Base-by-base conservation (phyloP, 257 asterid species). In the Solanum tarapatanum region DNA sequence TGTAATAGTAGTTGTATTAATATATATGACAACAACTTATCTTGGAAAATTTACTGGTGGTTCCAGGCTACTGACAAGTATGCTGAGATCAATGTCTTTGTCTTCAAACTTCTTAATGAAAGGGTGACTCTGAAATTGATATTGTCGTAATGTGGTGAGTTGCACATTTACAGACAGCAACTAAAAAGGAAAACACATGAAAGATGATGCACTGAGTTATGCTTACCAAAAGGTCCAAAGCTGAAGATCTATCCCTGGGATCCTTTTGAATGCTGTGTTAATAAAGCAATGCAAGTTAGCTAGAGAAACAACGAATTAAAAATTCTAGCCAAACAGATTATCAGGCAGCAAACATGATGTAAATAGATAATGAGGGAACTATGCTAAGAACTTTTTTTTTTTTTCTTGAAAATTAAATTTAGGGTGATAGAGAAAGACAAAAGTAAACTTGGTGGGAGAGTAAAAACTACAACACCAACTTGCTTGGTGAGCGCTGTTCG, bases 81-180 rank as follows among this genome's bases (percentile, higher is more conserved):
- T 94, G 88, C 98, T 86, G 87, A 97, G 97, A 93, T 96, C 96
- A 45, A 96, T 93, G 90, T 96, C 99, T 90, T 92, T 96, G 92
- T 95, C 99, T 91, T 97, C 98, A 48, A 97, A 97, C 89, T 97
- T 97, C 94, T 95, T 90, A 94, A 97, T 91, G 92, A 96, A 97
- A 39, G 98, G 95, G 82, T 90, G 99, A 89, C 93, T 92, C 99
- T 96, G 97, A 85, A 37, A 84, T n/a, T 28, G 86, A 89, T 45
- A 77, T 62, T 79, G 66, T 33, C 21, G 16, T 14, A 41, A 82
- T 24, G 68, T 36, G 69, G 55, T 87, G 28, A 88, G 84, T 74
- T 45, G 45, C 23, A 68, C 55, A 37, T 2, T 55, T 60, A 28
- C 32, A 26, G 72, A 32, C 37, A 30, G 48, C 23, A 4, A 64